phyloP scores from a whole-genome alignment of 257 asterid species.

The Paraleonurus japonicus region DNA sequence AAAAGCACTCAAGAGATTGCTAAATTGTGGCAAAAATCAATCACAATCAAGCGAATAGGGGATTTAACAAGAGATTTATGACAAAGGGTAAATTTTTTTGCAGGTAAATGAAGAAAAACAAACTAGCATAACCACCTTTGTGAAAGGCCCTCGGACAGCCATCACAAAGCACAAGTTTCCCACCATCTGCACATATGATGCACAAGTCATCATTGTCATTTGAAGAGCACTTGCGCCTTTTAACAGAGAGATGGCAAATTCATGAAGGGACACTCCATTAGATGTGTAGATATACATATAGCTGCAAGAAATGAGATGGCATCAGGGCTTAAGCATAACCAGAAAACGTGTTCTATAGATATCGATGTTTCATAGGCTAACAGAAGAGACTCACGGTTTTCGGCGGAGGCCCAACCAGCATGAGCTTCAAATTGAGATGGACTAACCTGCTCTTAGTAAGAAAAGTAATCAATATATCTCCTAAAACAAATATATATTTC shows the following conservation, averaged over 20 bases:
- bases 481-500: constrained; percentile 17
- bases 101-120: constrained; percentile 4
- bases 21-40: neutral
- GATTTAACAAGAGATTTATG: constrained; percentile 8
- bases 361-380: constrained; percentile 24
- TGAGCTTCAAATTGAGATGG: constrained; percentile 98
- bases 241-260: constrained; percentile 70
- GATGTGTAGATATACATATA: constrained; percentile 94
- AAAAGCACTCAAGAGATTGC: neutral
- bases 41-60: neutral
- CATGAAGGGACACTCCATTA: constrained; percentile 97
- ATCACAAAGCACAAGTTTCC: constrained; percentile 94
- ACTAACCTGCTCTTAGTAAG: constrained; percentile 71
- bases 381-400: constrained; percentile 75
- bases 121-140: constrained; percentile 61
- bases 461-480: constrained; percentile 25
- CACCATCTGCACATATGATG: constrained; percentile 99
- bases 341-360: neutral
- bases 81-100: neutral
- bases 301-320: constrained; percentile 48
- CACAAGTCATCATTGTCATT: constrained; percentile 89
- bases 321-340: constrained; percentile 25
- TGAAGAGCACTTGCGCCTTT: constrained; percentile 68
- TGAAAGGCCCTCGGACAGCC: constrained; percentile 99
- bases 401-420: constrained; percentile 99